A percentile compares a stretch with the other conserved stretches of the same genome.
Evolutionary conservation across 23 red algal genomes (phyloP).

Genomic region (Cyanidiococcus yangmingshanensis): DNA sequence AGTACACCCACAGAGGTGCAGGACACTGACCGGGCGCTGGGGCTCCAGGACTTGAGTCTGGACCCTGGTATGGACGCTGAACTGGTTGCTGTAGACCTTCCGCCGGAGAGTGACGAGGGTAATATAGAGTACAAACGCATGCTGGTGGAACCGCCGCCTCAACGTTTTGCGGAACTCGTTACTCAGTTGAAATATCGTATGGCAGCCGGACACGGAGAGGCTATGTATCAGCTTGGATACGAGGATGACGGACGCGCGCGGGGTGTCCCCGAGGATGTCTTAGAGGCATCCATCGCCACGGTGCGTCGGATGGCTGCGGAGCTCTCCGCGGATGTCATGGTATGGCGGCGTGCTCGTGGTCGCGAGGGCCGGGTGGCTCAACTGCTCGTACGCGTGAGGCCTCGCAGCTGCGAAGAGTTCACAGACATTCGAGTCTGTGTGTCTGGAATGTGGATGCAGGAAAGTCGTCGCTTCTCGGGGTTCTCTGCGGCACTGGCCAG

Average conservation of each 20-base stretch:
- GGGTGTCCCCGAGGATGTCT: slow-evolving; percentile 40
- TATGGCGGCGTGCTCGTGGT: slow-evolving; percentile 48
- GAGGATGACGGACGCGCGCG: slow-evolving; percentile 67
- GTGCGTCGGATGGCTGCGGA: slow-evolving; percentile 74
- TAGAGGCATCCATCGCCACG: slow-evolving; percentile 64
- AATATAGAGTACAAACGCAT: slow-evolving; percentile 93
- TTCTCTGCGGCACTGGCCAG: slow-evolving; percentile 73
- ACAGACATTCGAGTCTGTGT: slow-evolving; percentile 86
- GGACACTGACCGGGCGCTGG: neutral
- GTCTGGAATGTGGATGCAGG: slow-evolving; percentile 95
- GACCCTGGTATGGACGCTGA: neutral
- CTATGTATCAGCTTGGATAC: slow-evolving; percentile 86
- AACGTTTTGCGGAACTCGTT: slow-evolving; percentile 81
- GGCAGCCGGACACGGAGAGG: slow-evolving; percentile 76
- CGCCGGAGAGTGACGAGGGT: slow-evolving; percentile 89
- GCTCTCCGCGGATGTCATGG: slow-evolving; percentile 57
- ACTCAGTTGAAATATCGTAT: slow-evolving; percentile 92
- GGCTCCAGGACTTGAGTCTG: neutral
- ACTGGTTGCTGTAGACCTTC: slow-evolving; percentile 30
- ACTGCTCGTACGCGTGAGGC: slow-evolving; percentile 64
- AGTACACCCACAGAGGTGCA: neutral
- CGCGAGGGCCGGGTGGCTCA: slow-evolving; percentile 63
- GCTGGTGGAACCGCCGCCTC: slow-evolving; percentile 61
- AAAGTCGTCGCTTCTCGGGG: slow-evolving; percentile 89
- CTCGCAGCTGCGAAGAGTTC: slow-evolving; percentile 78